Percentiles rank a stretch among this genome's conserved stretches.
phyloP scores from a whole-genome alignment of 495 filamentous ascomycete genomes.

The Trichoderma virens region DNA sequence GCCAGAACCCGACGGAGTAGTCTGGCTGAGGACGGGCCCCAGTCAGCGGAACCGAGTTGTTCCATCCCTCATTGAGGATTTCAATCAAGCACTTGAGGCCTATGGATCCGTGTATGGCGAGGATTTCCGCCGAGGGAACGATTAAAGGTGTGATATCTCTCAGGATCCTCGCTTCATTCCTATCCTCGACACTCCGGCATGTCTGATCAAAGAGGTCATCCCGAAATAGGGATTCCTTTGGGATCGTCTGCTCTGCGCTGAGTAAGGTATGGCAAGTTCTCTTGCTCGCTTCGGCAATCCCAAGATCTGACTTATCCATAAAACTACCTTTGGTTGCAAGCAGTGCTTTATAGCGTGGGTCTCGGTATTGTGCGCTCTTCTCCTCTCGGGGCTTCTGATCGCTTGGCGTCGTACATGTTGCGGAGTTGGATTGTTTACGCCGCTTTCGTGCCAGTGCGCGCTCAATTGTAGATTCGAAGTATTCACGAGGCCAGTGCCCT shows the following conservation, averaged over 20 bases:
- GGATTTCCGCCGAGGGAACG: slow-evolving; percentile 28
- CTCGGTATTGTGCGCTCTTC: slow-evolving; percentile 34
- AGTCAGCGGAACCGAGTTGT: slow-evolving; percentile 25
- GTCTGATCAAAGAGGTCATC: not conserved
- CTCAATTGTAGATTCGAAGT: slow-evolving; percentile 14
- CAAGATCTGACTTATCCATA: slow-evolving; percentile 18
- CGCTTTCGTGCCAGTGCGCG: slow-evolving; percentile 24
- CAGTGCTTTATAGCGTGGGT: slow-evolving; percentile 23
- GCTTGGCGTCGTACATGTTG: slow-evolving; percentile 29
- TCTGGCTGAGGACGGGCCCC: slow-evolving; percentile 34
- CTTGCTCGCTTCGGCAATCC: not conserved
- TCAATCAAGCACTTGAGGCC: slow-evolving; percentile 30
- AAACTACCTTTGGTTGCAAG: slow-evolving; percentile 34
- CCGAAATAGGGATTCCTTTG: not conserved
- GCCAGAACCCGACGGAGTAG: slow-evolving; percentile 35
- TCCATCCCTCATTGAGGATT: slow-evolving; percentile 38
- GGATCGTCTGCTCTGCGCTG: not conserved
- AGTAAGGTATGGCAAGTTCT: not conserved
- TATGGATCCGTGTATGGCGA: slow-evolving; percentile 22
- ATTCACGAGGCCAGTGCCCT: slow-evolving; percentile 24
- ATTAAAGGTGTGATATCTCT: slow-evolving; percentile 33
- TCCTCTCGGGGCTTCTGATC: slow-evolving; percentile 34
- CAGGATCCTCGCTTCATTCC: slow-evolving; percentile 32
- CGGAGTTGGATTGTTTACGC: slow-evolving; percentile 30
- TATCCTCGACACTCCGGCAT: slow-evolving; percentile 23